Evolutionary conservation across 2,329 filamentous ascomycete species (phyloP).

Genomic region (Monosporascus sp.): DNA sequence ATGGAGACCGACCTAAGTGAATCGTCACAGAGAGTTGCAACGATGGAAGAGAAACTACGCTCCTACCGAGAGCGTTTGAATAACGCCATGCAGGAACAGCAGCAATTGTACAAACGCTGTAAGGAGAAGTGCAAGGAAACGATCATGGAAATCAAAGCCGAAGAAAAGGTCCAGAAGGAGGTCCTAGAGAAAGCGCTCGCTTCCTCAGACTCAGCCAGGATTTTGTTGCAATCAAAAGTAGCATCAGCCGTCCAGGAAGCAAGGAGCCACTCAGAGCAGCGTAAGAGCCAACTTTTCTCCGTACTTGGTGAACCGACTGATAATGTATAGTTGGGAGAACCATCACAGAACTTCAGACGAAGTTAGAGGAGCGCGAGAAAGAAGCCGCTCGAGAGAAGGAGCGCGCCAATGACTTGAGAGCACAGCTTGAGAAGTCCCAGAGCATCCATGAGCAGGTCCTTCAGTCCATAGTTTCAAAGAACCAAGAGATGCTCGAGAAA

Average conservation of each 20-base stretch:
- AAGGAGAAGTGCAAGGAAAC: slow-evolving; percentile 28
- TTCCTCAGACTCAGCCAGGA: slow-evolving; percentile 6
- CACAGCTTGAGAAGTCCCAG: slow-evolving; percentile 14
- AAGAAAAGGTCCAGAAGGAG: slow-evolving; percentile 28
- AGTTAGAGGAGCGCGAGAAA: slow-evolving; percentile 16
- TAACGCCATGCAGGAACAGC: slow-evolving; percentile 40
- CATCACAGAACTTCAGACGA: slow-evolving; percentile 9
- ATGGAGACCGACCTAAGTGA: slow-evolving; percentile 19
- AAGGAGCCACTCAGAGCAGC: slow-evolving; percentile 9
- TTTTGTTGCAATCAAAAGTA: slow-evolving; percentile 13
- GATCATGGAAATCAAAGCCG: slow-evolving; percentile 28
- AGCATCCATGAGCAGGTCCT: slow-evolving; percentile 13
- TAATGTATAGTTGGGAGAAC: slow-evolving; percentile 12
- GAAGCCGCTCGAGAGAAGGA: slow-evolving; percentile 16
- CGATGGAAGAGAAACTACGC: slow-evolving; percentile 31
- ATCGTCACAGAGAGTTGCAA: slow-evolving; percentile 21
- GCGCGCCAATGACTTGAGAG: slow-evolving; percentile 9
- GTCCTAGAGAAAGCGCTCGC: slow-evolving; percentile 20
- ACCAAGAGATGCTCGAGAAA: slow-evolving; percentile 14
- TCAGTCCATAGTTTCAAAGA: slow-evolving; percentile 12
- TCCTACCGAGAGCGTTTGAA: slow-evolving; percentile 37
- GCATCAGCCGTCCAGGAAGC: slow-evolving; percentile 8
- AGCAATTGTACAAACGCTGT: slow-evolving; percentile 33
- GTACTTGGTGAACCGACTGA: slow-evolving; percentile 5
- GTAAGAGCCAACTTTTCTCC: slow-evolving; percentile 7